phyloP scores from a whole-genome alignment of 2,329 filamentous ascomycete genomes.

The Aureobasidium zeae region DNA sequence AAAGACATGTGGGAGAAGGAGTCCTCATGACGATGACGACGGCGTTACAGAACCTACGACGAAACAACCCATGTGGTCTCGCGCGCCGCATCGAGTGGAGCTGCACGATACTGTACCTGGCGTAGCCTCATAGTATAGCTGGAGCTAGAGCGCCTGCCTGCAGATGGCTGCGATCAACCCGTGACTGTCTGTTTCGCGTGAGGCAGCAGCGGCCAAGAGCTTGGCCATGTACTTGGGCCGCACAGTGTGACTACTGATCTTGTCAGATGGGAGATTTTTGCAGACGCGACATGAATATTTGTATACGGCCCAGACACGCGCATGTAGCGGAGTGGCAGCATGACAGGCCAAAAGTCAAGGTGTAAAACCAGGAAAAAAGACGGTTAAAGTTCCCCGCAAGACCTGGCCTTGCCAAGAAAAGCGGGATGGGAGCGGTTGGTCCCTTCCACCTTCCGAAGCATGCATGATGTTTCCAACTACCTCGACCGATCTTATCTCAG shows the following conservation, averaged over 20 bases:
- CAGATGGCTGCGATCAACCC: too few relatives aligned
- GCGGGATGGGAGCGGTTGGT: constrained; percentile 1
- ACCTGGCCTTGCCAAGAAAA: constrained; percentile 1
- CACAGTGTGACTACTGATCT: too few relatives aligned
- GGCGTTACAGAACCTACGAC: too few relatives aligned
- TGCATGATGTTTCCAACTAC: background rate
- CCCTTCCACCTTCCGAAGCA: background rate
- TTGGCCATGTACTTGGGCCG: background rate
- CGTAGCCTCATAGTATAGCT: background rate
- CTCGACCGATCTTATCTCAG: too few relatives aligned
- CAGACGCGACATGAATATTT: too few relatives aligned
- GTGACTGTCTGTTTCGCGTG: background rate
- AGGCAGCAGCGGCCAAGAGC: constrained; percentile 3
- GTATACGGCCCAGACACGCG: too few relatives aligned
- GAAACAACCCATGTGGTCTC: background rate
- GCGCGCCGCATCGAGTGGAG: background rate
- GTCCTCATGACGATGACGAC: too few relatives aligned
- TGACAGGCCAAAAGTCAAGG: constrained; percentile 2
- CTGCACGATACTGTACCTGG: constrained; percentile 5
- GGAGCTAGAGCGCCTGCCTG: background rate
- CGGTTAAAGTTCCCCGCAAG: background rate
- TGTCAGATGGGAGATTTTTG: too few relatives aligned
- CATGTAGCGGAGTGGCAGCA: too few relatives aligned
- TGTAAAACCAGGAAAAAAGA: background rate
- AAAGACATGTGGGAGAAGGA: too few relatives aligned